phyloP scores from a whole-genome alignment of 2,329 filamentous ascomycete genomes.

The Ascochyta rabiei region DNA sequence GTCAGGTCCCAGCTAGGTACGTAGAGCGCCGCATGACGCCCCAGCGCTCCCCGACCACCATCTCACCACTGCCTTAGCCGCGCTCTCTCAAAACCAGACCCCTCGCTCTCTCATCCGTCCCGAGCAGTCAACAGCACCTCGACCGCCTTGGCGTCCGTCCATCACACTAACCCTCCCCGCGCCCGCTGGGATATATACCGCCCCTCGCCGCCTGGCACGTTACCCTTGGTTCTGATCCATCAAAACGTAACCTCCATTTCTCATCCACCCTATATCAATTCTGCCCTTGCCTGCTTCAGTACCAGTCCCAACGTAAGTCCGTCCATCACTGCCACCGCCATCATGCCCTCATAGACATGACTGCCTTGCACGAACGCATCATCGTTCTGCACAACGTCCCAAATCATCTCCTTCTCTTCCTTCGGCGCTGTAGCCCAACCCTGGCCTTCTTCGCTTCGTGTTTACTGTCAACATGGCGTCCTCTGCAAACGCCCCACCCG shows the following conservation, averaged over 20 bases:
- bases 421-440: not conserved
- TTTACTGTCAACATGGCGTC: not conserved
- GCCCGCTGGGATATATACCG: conserved; percentile 44
- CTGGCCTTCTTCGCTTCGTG: not conserved
- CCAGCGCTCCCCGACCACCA: conserved; percentile 39
- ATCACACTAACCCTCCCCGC: conserved; percentile 34
- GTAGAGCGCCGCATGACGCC: conserved; percentile 45
- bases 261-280: conserved; percentile 14
- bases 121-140: conserved; percentile 44
- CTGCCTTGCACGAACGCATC: not conserved
- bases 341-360: not conserved
- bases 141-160: conserved; percentile 39
- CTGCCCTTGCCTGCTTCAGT: conserved; percentile 6
- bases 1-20: conserved; percentile 40
- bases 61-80: conserved; percentile 45
- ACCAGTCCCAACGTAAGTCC: conserved; percentile 8
- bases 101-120: conserved; percentile 42
- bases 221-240: conserved; percentile 32
- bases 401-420: not conserved
- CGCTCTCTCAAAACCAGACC: conserved; percentile 44
- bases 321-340: not conserved
- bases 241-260: conserved; percentile 22
- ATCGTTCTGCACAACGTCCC: not conserved
- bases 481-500: not conserved
- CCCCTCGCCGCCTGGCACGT: conserved; percentile 34